A percentile compares a stretch with the other conserved stretches of the same genome.
phyloP scores from a whole-genome alignment of 1,284 basidiomycete species.

The Grifola frondosa region DNA sequence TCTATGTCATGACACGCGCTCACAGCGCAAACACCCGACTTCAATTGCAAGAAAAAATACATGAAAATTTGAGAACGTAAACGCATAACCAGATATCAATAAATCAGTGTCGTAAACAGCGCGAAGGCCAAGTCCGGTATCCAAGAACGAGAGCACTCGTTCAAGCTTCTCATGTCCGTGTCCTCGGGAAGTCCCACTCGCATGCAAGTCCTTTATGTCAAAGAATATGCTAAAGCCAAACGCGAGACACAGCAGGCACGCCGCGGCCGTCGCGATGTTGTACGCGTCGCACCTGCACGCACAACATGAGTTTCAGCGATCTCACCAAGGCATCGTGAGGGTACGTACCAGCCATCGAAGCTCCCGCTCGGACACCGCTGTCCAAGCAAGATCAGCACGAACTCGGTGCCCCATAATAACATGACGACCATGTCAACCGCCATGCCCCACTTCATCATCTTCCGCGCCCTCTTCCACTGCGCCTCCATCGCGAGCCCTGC shows the following conservation, averaged over 20 bases:
- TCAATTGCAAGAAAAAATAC: too few species aligned
- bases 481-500: constrained; percentile 63
- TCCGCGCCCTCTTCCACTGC: constrained; percentile 56
- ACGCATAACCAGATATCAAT: too few species aligned
- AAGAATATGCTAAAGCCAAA: constrained; percentile 62
- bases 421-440: constrained; percentile 48
- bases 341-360: constrained; percentile 61
- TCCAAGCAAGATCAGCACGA: constrained; percentile 59
- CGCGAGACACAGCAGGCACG: constrained; percentile 53
- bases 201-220: constrained; percentile 62
- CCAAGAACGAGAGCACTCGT: too few species aligned
- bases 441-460: constrained; percentile 51
- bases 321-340: constrained; percentile 1
- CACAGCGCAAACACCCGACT: too few species aligned
- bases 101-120: too few species aligned
- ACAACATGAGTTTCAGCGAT: neutral
- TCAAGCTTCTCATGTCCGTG: constrained; percentile 42
- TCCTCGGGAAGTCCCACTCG: constrained; percentile 51
- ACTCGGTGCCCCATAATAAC: constrained; percentile 57
- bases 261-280: constrained; percentile 60
- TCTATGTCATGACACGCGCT: too few species aligned
- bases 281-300: constrained; percentile 67
- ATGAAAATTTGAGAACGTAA: too few species aligned
- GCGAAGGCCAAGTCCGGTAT: too few species aligned
- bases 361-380: constrained; percentile 60